Conservation (phyloP, 495 filamentous ascomycete species). For the Penicillium samsonianum region DNA sequence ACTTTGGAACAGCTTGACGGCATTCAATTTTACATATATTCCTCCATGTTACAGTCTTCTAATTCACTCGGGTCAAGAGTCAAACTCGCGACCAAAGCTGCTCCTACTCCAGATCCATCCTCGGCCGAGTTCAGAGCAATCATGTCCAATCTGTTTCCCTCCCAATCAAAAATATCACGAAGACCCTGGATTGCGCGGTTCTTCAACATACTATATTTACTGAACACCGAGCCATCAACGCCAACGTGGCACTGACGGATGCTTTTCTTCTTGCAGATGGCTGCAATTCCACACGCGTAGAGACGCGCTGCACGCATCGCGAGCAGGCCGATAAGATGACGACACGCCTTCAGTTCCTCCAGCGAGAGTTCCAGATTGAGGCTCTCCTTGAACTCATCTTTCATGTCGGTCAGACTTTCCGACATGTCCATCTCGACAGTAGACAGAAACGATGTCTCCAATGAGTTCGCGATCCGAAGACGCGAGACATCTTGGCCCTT, state of each 20-base stretch:
- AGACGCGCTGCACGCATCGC: slow-evolving; percentile 86
- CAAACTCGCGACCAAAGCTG: slow-evolving; percentile 34
- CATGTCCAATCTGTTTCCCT: slow-evolving; percentile 19
- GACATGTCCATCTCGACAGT: slow-evolving; percentile 72
- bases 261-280: slow-evolving; percentile 87
- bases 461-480: slow-evolving; percentile 66
- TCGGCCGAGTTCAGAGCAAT: slow-evolving; percentile 32
- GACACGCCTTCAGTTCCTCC: slow-evolving; percentile 75
- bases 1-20: not conserved
- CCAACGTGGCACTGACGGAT: slow-evolving; percentile 81
- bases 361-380: slow-evolving; percentile 63
- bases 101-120: slow-evolving; percentile 37
- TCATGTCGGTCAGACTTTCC: slow-evolving; percentile 70
- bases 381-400: slow-evolving; percentile 67
- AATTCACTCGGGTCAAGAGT: slow-evolving; percentile 11
- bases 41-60: not conserved
- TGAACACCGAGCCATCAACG: slow-evolving; percentile 89
- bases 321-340: slow-evolving; percentile 80
- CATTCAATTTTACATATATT: slow-evolving; percentile 1
- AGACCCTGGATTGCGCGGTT: slow-evolving; percentile 75
- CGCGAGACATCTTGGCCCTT: slow-evolving; percentile 49
- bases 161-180: slow-evolving; percentile 47
- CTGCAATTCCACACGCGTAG: slow-evolving; percentile 86
- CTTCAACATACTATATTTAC: slow-evolving; percentile 92
- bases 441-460: slow-evolving; percentile 81